Evolutionary conservation across 1,139 yeast genomes (phyloP).

Genomic region (Geotrichum citri-aurantii): DNA sequence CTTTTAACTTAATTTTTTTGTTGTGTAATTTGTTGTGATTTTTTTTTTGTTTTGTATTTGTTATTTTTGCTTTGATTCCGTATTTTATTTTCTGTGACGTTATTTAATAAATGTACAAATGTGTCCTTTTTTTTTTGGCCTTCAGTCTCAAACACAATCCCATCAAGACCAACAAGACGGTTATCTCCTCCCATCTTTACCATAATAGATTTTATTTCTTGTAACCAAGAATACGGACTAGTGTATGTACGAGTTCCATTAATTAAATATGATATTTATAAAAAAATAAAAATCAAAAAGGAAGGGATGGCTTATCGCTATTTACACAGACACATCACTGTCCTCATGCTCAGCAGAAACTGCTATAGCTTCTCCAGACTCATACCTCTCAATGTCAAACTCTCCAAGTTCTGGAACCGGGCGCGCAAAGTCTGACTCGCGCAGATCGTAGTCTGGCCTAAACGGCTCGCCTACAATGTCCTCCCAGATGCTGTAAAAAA

Average conservation of each 20-base stretch:
- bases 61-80: not conserved
- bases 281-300: too few relatives aligned
- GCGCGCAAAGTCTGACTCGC: not conserved
- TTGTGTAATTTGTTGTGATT: too few relatives aligned
- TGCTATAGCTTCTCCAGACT: slow-evolving; percentile 1
- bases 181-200: too few relatives aligned
- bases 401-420: slow-evolving; percentile 3
- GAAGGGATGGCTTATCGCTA: not conserved
- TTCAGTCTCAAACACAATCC: too few relatives aligned
- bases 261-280: not conserved
- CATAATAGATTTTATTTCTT: too few relatives aligned
- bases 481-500: slow-evolving; percentile 23
- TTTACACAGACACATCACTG: slow-evolving; percentile 17
- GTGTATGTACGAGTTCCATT: not conserved
- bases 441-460: not conserved
- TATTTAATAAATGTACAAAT: not conserved
- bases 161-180: too few relatives aligned
- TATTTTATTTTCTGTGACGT: not conserved
- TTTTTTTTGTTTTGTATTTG: not conserved
- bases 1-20: too few relatives aligned
- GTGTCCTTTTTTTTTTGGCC: too few relatives aligned
- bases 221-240: not conserved
- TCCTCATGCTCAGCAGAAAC: not conserved
- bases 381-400: slow-evolving; percentile 12
- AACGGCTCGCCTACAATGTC: slow-evolving; percentile 23